These are phyloP conservation scores for Podaxis rugospora DNA, from an alignment of 768 basidiomycete species.

Conservation along the genomic window DNA sequence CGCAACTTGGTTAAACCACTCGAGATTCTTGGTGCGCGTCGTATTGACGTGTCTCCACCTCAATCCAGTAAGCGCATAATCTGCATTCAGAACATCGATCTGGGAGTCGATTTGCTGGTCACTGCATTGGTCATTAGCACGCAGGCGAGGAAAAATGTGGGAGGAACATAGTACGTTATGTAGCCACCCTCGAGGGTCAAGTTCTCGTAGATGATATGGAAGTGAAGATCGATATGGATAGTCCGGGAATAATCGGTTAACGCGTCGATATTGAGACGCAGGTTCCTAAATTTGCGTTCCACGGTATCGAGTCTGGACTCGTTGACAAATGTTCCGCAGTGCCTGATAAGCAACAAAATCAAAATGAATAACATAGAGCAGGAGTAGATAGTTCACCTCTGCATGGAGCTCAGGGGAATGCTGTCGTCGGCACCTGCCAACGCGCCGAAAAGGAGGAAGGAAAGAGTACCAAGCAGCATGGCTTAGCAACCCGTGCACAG, in stretches of 20 bases:
- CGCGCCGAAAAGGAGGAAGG: not conserved
- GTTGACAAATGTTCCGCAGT: slow-evolving; percentile 3
- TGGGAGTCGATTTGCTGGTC: slow-evolving; percentile 13
- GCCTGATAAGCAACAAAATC: not conserved
- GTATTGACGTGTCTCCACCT: slow-evolving; percentile 12
- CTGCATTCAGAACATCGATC: slow-evolving; percentile 13
- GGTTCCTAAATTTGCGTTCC: not conserved
- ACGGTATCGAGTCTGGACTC: not conserved
- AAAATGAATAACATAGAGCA: not conserved
- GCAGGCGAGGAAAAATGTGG: not conserved
- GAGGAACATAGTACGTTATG: slow-evolving; percentile 27
- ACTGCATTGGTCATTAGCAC: not conserved
- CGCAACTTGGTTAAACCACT: slow-evolving; percentile 15
- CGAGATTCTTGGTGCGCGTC: slow-evolving; percentile 9
- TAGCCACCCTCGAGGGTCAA: slow-evolving; percentile 32
- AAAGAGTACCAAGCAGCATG: not conserved
- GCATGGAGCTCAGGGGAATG: not conserved
- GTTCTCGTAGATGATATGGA: slow-evolving; percentile 31
- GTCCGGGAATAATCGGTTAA: not conserved
- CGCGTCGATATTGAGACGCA: not conserved
- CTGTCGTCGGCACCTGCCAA: not conserved
- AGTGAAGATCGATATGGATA: slow-evolving; percentile 30
- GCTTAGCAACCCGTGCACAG: not conserved
- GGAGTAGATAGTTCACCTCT: not conserved
- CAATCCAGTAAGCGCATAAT: slow-evolving; percentile 11